A percentile compares a stretch with the other conserved stretches of the same genome.
Conservation (phyloP, 1,139 yeast species). For the Candida buenavistaensis region DNA sequence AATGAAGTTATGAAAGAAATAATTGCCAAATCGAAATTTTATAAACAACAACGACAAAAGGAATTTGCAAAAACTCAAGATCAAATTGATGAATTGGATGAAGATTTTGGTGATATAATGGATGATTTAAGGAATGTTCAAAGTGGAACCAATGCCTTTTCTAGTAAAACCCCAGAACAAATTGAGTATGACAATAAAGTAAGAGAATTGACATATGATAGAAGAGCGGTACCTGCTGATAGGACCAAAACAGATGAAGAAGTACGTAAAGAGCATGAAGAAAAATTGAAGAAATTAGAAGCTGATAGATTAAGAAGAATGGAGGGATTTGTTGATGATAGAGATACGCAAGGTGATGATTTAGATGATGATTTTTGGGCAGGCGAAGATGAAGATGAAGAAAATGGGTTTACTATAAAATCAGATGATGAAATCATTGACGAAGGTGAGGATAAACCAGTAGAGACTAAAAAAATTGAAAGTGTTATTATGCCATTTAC, state of each 20-base stretch:
- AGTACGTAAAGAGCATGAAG: constrained; percentile 64
- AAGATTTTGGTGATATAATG: constrained; percentile 75
- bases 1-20: constrained; percentile 97
- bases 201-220: constrained; percentile 77
- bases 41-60: constrained; percentile 85
- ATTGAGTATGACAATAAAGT: constrained; percentile 73
- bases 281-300: constrained; percentile 67
- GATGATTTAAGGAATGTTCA: constrained; percentile 43
- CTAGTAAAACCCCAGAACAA: constrained; percentile 45
- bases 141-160: constrained; percentile 20
- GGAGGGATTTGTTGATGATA: constrained; percentile 60
- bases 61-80: constrained; percentile 70
- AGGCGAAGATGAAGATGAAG: constrained; percentile 45
- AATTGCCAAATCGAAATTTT: constrained; percentile 89
- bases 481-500: constrained; percentile 55
- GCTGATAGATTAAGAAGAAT: constrained; percentile 78
- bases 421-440: constrained; percentile 23
- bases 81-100: constrained; percentile 75
- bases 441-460: constrained; percentile 14
- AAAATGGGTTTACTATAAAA: constrained; percentile 30
- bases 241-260: constrained; percentile 94
- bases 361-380: constrained; percentile 61
- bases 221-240: constrained; percentile 94
- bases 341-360: constrained; percentile 68
- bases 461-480: constrained; percentile 16